Percentiles rank a stretch among this genome's conserved stretches.
phyloP scores from a whole-genome alignment of 495 filamentous ascomycete species.

The Lasiosphaeriaceae sp. region DNA sequence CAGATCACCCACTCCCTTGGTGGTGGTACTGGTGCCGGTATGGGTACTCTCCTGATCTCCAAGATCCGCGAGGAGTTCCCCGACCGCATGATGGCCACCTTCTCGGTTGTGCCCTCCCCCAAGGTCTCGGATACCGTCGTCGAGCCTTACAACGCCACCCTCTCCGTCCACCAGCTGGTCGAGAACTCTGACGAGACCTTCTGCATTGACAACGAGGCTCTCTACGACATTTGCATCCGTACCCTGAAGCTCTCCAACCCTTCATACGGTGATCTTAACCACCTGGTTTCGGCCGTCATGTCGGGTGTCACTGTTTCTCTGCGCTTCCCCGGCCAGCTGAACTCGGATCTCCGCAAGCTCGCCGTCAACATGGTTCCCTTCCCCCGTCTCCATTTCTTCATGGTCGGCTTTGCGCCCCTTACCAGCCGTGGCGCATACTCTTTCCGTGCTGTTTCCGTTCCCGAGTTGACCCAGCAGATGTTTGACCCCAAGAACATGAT shows the following conservation, averaged over 20 bases:
- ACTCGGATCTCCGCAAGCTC: slow-evolving; percentile 99
- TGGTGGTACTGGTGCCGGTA: slow-evolving; percentile 99
- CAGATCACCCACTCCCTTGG: slow-evolving; percentile 99
- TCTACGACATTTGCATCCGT: slow-evolving; percentile 99
- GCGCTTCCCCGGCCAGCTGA: slow-evolving; percentile 98
- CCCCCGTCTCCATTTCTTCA: slow-evolving; percentile 99
- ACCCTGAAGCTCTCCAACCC: slow-evolving; percentile 98
- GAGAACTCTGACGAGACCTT: slow-evolving; percentile 99
- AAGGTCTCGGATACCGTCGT: slow-evolving; percentile 99
- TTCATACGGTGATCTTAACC: slow-evolving; percentile 98
- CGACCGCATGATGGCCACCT: slow-evolving; percentile 99
- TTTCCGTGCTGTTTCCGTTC: slow-evolving; percentile 96
- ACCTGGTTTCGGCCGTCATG: slow-evolving; percentile 99
- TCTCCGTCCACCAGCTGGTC: slow-evolving; percentile 98
- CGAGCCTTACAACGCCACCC: slow-evolving; percentile 99
- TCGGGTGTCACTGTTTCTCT: slow-evolving; percentile 98
- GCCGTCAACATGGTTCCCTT: slow-evolving; percentile 99
- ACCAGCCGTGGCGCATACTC: slow-evolving; percentile 91
- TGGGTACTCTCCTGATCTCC: slow-evolving; percentile 99
- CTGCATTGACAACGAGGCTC: slow-evolving; percentile 99
- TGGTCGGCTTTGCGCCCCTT: slow-evolving; percentile 99
- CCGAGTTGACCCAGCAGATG: slow-evolving; percentile 99
- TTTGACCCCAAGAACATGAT: slow-evolving; percentile 99
- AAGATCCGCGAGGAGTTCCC: slow-evolving; percentile 99
- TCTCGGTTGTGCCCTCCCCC: slow-evolving; percentile 98